Evolutionary conservation across 495 filamentous ascomycete genomes (phyloP).

Genomic region (Letharia lupina): DNA sequence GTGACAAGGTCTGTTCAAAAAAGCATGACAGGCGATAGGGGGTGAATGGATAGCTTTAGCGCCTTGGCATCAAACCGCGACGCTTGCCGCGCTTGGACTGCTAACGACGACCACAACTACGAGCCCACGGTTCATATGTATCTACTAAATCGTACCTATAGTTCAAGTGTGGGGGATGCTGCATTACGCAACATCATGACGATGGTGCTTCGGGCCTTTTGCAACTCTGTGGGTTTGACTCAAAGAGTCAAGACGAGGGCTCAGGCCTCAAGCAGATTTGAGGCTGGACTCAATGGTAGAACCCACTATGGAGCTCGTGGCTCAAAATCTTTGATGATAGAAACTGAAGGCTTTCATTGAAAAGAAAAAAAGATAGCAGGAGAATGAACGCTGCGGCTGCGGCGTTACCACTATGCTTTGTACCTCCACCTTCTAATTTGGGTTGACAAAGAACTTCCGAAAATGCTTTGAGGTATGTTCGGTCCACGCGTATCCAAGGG

Average conservation of each 20-base stretch:
- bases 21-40: neutral
- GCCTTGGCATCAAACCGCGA: neutral
- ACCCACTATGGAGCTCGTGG: neutral
- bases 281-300: neutral
- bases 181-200: neutral
- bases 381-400: constrained; percentile 5
- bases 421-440: neutral
- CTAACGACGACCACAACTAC: neutral
- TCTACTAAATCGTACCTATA: neutral
- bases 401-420: constrained; percentile 3
- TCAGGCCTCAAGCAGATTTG: neutral
- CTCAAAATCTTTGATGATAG: neutral
- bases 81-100: neutral
- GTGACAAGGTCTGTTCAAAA: neutral
- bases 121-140: neutral
- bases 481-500: neutral
- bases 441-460: constrained; percentile 9
- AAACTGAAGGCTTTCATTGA: neutral
- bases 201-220: neutral
- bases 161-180: neutral
- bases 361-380: neutral
- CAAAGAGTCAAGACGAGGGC: neutral
- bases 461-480: neutral
- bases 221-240: neutral
- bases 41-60: neutral